Evolutionary conservation across 2,329 filamentous ascomycete genomes (phyloP), one percentile per base, ranked within the genome.

Genomic region (Aureobasidium sp.): DNA sequence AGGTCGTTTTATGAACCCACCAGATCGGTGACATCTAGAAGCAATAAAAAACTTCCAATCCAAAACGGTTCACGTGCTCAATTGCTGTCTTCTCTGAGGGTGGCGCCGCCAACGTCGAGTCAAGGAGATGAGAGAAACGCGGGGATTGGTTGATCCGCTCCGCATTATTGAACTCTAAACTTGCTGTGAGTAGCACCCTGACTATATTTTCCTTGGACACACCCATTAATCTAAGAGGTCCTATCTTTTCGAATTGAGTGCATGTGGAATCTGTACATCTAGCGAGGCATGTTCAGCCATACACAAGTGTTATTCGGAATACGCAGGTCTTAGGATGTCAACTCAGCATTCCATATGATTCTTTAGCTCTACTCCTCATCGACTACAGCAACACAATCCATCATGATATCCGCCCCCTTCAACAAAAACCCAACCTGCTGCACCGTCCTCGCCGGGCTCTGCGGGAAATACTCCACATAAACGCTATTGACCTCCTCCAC

Each of bases 101-200:
- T 25, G 29, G 57, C 41, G 57, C 47, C 57, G 44, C 51, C 32
- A 44, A 55, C 27, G 36, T 34, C 44, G 44, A 59, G 47, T 59
- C 44, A 48, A 39, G 47, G 39, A 60, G 57, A 59, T 59, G 57
- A 51, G 34, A 44, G 44, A 59, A 49, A 47, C 44, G 55, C 55
- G 45, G 57, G 45, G 30, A 50, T 42, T 39, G 6, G 27, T 51
- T 51, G 37, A 60, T 44, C 47, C 47, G 57, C 29, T 42, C 57
- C 57, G 37, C 9, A 5, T 2, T 16, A 14, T 58, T 6, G 13
- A 58, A 58, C 11, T 58, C 14, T 39, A 29, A 27, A 14, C 9
- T 37, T 16, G 39, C 13, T 5, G 8, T 4, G 27, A 3, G 6
- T 13, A 16, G 3, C 41, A 57, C 53, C 53, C 53, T 57, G 55